Evolutionary conservation across 2,329 filamentous ascomycete genomes (phyloP), one percentile per base, ranked within the genome.

Genomic region (Cryphonectria radicalis): DNA sequence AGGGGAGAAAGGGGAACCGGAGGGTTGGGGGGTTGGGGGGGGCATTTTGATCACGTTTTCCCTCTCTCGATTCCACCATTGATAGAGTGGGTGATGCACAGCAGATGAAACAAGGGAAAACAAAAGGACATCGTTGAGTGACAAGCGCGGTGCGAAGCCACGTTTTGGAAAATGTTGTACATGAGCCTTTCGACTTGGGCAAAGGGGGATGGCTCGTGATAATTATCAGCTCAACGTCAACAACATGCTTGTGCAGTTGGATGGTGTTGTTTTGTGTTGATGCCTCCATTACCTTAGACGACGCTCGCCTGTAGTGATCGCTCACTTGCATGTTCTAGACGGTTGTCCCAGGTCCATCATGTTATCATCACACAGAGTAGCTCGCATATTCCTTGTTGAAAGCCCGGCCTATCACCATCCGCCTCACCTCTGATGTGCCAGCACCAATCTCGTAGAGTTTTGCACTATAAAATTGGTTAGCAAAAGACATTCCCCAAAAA

Each of bases 361-460:
- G 13, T 6, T 43, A 28, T 17, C 0, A 22, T 76, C 40, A 75
- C 74, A 22, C 77, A 70, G 67, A 79, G 77, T 73, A 53, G 43
- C 62, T 70, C 11, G 84, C 88, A 80, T 91, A 97, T 81, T 97
- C 91, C 83, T 92, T 95, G 81, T 97, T 97, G 76, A 97, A 98
- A 0, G 91, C 92, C 75, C 95, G 86, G 40, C 96, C 95, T 78
- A 99, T 97, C 5, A 99, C 94, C 90, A 98, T 97, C 74, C 95
- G 87, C 75, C 96, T 87, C 66, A 99, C 91, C 83, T 99, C 96
- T 72, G 94, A 97, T 4, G 96, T 98, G 7, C 96, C 96, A 6
- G 96, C 96, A 1, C 96, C 96, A 79, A 99, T 98, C 83, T 98
- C 96, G 80, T 99, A 99, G 72, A 99, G 81, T 80, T 91, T 91